Conservation (phyloP, 2,329 filamentous ascomycete species). For the Furcasterigmium furcatum region DNA sequence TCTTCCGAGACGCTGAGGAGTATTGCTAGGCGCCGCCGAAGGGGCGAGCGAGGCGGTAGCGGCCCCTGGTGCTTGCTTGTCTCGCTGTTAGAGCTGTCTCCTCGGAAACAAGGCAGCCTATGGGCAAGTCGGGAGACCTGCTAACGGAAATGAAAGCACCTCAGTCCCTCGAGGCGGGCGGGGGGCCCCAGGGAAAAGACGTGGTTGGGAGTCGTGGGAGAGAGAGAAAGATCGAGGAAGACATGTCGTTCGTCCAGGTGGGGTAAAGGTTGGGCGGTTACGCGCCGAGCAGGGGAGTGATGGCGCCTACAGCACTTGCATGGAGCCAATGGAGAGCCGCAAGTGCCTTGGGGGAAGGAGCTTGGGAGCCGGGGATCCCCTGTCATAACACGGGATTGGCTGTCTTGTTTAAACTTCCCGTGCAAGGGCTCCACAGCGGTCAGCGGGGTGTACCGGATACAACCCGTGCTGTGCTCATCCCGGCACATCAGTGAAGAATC, state of each 20-base stretch:
- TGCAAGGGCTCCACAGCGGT: neutral
- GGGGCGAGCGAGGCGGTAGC: neutral
- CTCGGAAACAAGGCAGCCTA: no score
- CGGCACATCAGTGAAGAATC: neutral
- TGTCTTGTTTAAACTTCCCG: constrained; percentile 11
- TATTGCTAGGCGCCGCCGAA: neutral
- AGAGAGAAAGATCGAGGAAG: neutral
- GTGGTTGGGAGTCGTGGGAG: neutral
- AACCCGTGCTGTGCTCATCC: neutral
- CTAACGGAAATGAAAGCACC: neutral
- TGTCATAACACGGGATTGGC: constrained; percentile 6
- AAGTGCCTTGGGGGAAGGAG: constrained; percentile 14
- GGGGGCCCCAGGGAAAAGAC: neutral
- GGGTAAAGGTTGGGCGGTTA: constrained; percentile 12
- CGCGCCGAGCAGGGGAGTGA: constrained; percentile 15
- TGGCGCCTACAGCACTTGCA: constrained; percentile 16
- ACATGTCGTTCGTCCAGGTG: constrained; percentile 2
- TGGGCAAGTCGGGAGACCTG: neutral
- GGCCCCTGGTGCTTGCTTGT: neutral
- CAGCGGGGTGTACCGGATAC: neutral
- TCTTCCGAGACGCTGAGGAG: neutral
- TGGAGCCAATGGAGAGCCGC: constrained; percentile 15
- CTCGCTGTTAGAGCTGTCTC: no score
- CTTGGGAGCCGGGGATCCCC: constrained; percentile 8
- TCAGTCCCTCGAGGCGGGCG: neutral